A percentile compares a stretch with the other conserved stretches of the same genome.
Conservation (phyloP, 176 grass and related monocot species). For the Elaeis guineensis region DNA sequence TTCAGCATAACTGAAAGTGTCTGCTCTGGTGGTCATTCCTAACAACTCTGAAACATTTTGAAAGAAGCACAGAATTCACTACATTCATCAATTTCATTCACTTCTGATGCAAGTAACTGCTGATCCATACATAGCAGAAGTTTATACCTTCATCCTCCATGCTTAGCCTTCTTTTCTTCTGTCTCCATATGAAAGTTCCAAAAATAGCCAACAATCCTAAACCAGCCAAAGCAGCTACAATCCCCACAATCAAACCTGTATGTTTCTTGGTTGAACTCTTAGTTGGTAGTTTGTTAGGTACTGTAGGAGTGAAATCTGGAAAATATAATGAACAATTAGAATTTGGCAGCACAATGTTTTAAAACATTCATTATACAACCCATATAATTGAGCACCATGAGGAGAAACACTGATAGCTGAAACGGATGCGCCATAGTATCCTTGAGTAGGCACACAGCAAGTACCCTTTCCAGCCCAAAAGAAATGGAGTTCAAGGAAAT, state of each 20-base stretch:
- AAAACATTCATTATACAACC: conserved; percentile 3
- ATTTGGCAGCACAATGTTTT: background rate
- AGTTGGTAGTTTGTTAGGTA: conserved; percentile 21
- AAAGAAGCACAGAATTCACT: too few species aligned
- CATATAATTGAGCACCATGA: conserved; percentile 14
- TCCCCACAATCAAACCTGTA: conserved; percentile 39
- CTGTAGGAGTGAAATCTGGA: conserved; percentile 64
- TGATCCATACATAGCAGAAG: background rate
- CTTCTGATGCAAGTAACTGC: too few species aligned
- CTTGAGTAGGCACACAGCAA: conserved; percentile 60
- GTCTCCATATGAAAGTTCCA: conserved; percentile 12
- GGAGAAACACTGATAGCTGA: conserved; percentile 74
- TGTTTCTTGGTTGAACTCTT: conserved; percentile 22
- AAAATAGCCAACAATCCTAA: conserved; percentile 31
- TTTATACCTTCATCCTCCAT: conserved; percentile 1
- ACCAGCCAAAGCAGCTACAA: conserved; percentile 32
- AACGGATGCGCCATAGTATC: conserved; percentile 58
- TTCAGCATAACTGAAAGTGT: too few species aligned
- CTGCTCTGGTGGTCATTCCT: too few species aligned
- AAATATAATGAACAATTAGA: conserved; percentile 22
- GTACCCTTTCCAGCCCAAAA: conserved; percentile 98
- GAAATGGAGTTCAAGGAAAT: conserved; percentile 90
- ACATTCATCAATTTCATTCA: too few species aligned
- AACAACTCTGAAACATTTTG: too few species aligned
- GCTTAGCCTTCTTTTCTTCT: conserved; percentile 16